Conservation (phyloP, 225 moss, liverwort and hornwort genomes). For the Lunularia cruciata region DNA sequence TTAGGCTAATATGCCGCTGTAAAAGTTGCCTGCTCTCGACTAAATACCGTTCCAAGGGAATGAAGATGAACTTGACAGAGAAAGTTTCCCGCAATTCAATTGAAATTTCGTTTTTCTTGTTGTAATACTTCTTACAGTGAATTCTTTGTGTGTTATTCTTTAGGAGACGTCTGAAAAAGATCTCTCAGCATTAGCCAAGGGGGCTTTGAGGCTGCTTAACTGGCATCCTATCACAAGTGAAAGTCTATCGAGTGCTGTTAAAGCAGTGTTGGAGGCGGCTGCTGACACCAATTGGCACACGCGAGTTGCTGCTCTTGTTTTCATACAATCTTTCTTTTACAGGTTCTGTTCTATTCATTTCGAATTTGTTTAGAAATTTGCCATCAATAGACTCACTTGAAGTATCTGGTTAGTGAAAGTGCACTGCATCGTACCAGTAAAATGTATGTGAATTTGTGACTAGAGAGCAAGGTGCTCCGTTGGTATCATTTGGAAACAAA, state of each 20-base stretch:
- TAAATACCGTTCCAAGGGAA: too few relatives aligned
- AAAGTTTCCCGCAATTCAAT: neutral
- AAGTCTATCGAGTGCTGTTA: slow-evolving; percentile 70
- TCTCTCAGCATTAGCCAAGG: slow-evolving; percentile 73
- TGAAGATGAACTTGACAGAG: neutral
- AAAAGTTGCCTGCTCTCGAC: too few relatives aligned
- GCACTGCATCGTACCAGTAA: too few relatives aligned
- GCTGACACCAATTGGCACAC: slow-evolving; percentile 88
- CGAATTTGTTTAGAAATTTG: too few relatives aligned
- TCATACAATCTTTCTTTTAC: slow-evolving; percentile 86
- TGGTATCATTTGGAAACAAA: too few relatives aligned
- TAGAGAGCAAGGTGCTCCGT: too few relatives aligned
- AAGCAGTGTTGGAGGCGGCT: slow-evolving; percentile 72
- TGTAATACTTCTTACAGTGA: too few relatives aligned
- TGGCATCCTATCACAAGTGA: slow-evolving; percentile 73
- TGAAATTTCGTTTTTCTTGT: neutral
- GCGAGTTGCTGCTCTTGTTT: slow-evolving; percentile 80
- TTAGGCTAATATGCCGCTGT: neutral
- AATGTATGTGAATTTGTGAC: too few relatives aligned
- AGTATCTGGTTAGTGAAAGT: too few relatives aligned
- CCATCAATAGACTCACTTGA: too few relatives aligned
- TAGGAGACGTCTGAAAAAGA: slow-evolving; percentile 96
- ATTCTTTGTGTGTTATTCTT: neutral
- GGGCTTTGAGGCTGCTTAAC: slow-evolving; percentile 64
- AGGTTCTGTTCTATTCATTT: too few relatives aligned